Evolutionary conservation across 2,329 filamentous ascomycete species (phyloP).

Genomic region (Alternaria gaisen): DNA sequence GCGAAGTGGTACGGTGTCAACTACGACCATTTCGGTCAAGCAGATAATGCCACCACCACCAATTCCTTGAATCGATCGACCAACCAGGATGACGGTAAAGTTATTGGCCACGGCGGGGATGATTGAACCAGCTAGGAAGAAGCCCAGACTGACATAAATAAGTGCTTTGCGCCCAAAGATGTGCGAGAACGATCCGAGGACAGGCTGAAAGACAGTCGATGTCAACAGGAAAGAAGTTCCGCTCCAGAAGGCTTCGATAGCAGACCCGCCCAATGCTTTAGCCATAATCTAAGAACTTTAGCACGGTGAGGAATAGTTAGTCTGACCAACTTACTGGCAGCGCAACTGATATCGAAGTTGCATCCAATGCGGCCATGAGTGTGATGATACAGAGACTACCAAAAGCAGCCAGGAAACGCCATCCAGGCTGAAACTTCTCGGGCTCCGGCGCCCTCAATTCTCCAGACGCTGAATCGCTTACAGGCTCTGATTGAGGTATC

Average conservation of each 20-base stretch:
- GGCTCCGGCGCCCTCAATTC: slow-evolving; percentile 13
- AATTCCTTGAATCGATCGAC: slow-evolving; percentile 52
- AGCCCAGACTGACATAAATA: slow-evolving; percentile 46
- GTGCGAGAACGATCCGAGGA: slow-evolving; percentile 52
- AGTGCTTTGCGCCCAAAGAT: slow-evolving; percentile 53
- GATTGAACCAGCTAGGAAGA: slow-evolving; percentile 51
- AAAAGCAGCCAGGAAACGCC: slow-evolving; percentile 46
- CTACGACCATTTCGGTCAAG: slow-evolving; percentile 56
- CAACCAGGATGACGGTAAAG: slow-evolving; percentile 51
- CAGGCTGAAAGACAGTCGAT: slow-evolving; percentile 53
- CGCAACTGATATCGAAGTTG: slow-evolving; percentile 71
- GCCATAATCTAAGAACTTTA: slow-evolving; percentile 48
- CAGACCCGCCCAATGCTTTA: slow-evolving; percentile 44
- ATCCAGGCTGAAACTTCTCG: slow-evolving; percentile 43
- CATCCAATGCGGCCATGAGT: slow-evolving; percentile 71
- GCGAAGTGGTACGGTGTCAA: slow-evolving; percentile 57
- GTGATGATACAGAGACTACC: slow-evolving; percentile 63
- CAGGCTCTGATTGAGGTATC: slow-evolving; percentile 9
- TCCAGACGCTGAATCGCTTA: slow-evolving; percentile 21
- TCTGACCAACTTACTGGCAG: slow-evolving; percentile 50
- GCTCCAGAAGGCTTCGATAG: slow-evolving; percentile 56
- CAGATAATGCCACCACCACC: slow-evolving; percentile 54
- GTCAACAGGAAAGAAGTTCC: slow-evolving; percentile 53
- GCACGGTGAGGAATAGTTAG: neutral
- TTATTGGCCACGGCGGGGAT: slow-evolving; percentile 49